Evolutionary conservation across 2,329 filamentous ascomycete genomes (phyloP), one percentile per base, ranked within the genome.

Genomic region (Zymoseptoria tritici): DNA sequence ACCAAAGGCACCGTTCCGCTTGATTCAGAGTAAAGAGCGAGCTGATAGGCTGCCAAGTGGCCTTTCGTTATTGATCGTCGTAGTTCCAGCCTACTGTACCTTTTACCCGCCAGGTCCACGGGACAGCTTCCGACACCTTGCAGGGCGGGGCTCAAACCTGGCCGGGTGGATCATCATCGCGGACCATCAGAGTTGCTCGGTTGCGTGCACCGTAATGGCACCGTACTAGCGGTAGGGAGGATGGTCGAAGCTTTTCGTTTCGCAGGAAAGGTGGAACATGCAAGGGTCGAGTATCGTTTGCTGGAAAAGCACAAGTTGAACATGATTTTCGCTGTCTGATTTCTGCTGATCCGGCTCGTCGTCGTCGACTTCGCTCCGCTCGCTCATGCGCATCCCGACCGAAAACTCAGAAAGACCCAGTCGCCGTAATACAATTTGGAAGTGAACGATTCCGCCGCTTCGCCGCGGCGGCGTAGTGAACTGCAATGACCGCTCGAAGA

Each of bases 381-480:
- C 20, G 52, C 8, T 53, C 52, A 24, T n/a, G 26, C 52, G 42
- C 22, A 24, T 55, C 57, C 31, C 31, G 55, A 24, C 55, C 31
- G 52, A 46, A 57, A 24, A 52, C 22, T 50, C 56, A 36, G 19
- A 55, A 57, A 42, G 55, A 52, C 36, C 52, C 20, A 51, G 56
- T 57, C 29, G 51, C 54, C 56, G 52, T 62, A 59, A 56, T 61
- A 61, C 59, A 61, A 55, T 61, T 49, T 55, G 46, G 53, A 56
- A 56, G 29, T 19, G 31, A 56, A 22, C 36, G 46, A 21, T 49
- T 36, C 24, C 52, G 50, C 29, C 19, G 52, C 52, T 53, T 53
- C 36, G 36, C 13, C 13, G 16, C 36, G 36, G 36, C 13, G 36
- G 36, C 36, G 36, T n/a, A 4, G 13, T 46, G 11, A 46, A 16